Evolutionary conservation across 305 asterid species (phyloP).

Genomic region (Solanum hybrid): DNA sequence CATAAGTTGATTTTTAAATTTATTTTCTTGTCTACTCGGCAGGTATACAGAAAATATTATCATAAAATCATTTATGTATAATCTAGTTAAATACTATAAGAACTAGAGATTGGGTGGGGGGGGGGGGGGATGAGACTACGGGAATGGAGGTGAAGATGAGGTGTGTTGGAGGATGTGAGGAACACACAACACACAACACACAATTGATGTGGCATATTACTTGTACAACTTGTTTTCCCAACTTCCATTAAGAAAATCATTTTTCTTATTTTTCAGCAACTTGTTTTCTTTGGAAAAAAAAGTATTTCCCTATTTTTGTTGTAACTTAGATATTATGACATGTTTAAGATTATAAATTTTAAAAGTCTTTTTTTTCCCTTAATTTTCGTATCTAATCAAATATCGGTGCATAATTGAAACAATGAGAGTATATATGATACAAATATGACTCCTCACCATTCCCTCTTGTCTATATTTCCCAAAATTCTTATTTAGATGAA

Average conservation of each 20-base stretch:
- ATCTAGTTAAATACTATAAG: neutral
- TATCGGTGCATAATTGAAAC: neutral
- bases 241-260: neutral
- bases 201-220: no score
- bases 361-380: neutral
- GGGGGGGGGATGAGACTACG: neutral
- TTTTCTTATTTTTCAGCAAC: neutral
- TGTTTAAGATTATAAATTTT: neutral
- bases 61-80: neutral
- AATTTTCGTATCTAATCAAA: neutral
- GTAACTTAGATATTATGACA: neutral
- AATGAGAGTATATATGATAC: neutral
- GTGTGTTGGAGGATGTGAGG: no score
- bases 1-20: neutral
- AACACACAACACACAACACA: no score
- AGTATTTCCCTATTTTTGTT: neutral
- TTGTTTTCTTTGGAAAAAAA: neutral
- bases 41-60: neutral
- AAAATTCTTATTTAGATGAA: neutral
- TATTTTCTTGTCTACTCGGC: neutral
- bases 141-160: no score
- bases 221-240: neutral
- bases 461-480: neutral
- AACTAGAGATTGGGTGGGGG: neutral
- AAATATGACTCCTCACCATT: neutral